Evolutionary conservation across 192 early-diverging fungal species (phyloP).

Genomic region (Paraglomus brasilianum): DNA sequence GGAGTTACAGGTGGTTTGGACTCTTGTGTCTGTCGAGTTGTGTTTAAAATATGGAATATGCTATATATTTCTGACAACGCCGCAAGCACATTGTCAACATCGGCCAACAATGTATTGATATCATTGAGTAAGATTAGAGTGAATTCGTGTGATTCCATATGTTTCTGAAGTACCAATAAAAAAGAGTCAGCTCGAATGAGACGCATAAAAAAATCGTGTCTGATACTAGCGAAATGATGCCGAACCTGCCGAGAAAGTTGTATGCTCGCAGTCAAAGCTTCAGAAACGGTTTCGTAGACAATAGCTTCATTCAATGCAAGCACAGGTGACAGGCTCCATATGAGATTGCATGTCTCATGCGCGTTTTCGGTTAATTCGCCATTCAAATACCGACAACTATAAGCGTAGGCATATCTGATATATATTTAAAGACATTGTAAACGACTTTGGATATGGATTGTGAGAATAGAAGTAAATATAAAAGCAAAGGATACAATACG

Average conservation of each 20-base stretch:
- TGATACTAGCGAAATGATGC: background rate
- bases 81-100: slow-evolving; percentile 1
- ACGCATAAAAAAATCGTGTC: background rate
- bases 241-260: slow-evolving; percentile 1
- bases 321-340: slow-evolving; percentile 26
- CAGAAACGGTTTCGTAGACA: slow-evolving; percentile 18
- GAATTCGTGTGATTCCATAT: slow-evolving; percentile 25
- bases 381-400: slow-evolving; percentile 25
- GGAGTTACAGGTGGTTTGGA: background rate
- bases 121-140: slow-evolving; percentile 16
- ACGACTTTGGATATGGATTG: too few relatives aligned
- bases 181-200: background rate
- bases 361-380: slow-evolving; percentile 15
- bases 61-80: slow-evolving; percentile 21
- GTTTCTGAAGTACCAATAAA: slow-evolving; percentile 11
- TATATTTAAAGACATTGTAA: background rate
- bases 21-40: background rate
- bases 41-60: slow-evolving; percentile 3
- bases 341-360: background rate
- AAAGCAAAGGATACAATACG: slow-evolving; percentile 27
- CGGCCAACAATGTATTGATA: slow-evolving; percentile 9
- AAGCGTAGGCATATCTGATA: slow-evolving; percentile 17
- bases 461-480: too few relatives aligned
- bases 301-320: background rate
- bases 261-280: slow-evolving; percentile 18